Evolutionary conservation across 768 basidiomycete genomes (phyloP).

Genomic region (Suillus luteus): DNA sequence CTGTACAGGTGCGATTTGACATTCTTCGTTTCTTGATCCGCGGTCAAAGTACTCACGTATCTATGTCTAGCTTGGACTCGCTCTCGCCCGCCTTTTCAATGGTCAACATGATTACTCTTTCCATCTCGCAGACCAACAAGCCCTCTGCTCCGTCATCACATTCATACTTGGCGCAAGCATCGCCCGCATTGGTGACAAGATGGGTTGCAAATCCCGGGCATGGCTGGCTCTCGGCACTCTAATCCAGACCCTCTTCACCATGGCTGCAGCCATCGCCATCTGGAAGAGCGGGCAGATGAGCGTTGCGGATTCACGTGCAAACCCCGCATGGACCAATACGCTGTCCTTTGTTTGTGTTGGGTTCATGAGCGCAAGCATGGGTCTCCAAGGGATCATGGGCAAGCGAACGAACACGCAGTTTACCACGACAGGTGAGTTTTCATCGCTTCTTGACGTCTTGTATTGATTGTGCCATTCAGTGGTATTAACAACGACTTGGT

Average conservation of each 20-base stretch:
- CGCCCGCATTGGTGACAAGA: conserved; percentile 71
- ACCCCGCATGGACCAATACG: conserved; percentile 68
- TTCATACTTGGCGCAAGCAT: conserved; percentile 73
- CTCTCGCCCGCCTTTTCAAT: conserved; percentile 73
- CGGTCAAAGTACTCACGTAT: background rate
- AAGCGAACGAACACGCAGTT: conserved; percentile 78
- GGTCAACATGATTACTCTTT: conserved; percentile 54
- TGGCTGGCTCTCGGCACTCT: conserved; percentile 75
- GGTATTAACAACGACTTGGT: conserved; percentile 84
- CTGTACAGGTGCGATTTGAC: conserved; percentile 50
- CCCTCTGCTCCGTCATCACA: conserved; percentile 67
- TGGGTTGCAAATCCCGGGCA: conserved; percentile 64
- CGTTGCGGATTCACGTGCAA: conserved; percentile 51
- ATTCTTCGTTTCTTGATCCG: conserved; percentile 4
- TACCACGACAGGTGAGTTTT: conserved; percentile 63
- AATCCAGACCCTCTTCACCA: conserved; percentile 70
- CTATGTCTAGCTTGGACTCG: conserved; percentile 62
- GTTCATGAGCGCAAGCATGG: conserved; percentile 77
- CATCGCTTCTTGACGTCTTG: background rate
- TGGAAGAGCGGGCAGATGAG: conserved; percentile 65
- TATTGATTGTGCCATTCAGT: conserved; percentile 39
- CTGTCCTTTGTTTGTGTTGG: conserved; percentile 67
- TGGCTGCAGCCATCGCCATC: conserved; percentile 66
- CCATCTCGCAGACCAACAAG: conserved; percentile 78
- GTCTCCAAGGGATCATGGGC: conserved; percentile 79